A percentile compares a stretch with the other conserved stretches of the same genome.
phyloP scores from a whole-genome alignment of 345 rosid species.

The Pseudoturritis turrita region DNA sequence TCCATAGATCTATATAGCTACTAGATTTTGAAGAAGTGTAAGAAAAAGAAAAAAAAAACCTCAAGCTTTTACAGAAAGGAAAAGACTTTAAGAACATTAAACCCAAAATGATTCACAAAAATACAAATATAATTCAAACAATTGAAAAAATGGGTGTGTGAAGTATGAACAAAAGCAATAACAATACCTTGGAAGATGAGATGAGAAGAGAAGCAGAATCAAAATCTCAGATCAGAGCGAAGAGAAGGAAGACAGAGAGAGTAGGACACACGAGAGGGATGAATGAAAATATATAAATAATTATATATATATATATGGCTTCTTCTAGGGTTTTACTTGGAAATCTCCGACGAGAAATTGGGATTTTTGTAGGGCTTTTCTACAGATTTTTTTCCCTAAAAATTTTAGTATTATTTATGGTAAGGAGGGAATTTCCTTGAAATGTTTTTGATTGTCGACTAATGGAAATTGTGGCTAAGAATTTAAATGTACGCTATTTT shows the following conservation, averaged over 20 bases:
- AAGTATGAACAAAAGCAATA: neutral
- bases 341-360: constrained; percentile 24
- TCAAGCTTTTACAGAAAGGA: neutral
- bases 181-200: constrained; percentile 13
- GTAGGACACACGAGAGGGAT: neutral
- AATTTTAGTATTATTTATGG: neutral
- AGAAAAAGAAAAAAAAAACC: too few species aligned
- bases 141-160: neutral
- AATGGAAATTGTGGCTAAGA: constrained; percentile 6
- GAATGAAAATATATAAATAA: neutral
- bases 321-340: constrained; percentile 28
- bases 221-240: constrained; percentile 11
- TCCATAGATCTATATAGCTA: constrained; percentile 8
- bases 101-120: neutral
- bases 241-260: constrained; percentile 13
- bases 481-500: neutral
- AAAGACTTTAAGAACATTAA: neutral
- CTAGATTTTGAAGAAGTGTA: neutral
- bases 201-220: constrained; percentile 14
- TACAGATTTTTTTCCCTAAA: neutral
- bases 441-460: neutral
- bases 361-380: constrained; percentile 7
- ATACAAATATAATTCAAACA: neutral
- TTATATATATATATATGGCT: neutral
- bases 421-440: neutral